Conservation (phyloP, 352 stramenopile genomes). For the Pythium rishiriense region DNA sequence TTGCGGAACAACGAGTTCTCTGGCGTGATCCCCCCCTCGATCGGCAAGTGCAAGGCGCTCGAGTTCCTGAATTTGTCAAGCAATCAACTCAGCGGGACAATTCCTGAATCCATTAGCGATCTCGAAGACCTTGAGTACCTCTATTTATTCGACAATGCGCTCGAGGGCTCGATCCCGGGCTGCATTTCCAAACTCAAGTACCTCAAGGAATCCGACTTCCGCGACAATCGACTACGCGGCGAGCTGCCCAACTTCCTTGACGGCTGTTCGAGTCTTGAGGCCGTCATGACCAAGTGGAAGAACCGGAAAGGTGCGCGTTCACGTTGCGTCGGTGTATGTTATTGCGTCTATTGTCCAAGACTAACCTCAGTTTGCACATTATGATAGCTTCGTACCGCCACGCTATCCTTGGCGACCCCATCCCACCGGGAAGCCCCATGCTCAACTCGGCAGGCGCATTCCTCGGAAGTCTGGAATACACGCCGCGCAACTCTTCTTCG, state of each 20-base stretch:
- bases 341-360: neutral
- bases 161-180: conserved; percentile 67
- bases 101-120: conserved; percentile 69
- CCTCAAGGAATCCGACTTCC: conserved; percentile 79
- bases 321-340: neutral
- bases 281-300: conserved; percentile 86
- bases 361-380: neutral
- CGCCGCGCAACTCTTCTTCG: conserved; percentile 54
- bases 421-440: conserved; percentile 32
- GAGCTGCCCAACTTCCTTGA: conserved; percentile 85
- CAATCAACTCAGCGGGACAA: conserved; percentile 72
- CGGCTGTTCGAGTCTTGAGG: conserved; percentile 73
- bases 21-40: conserved; percentile 62
- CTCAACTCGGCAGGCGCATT: conserved; percentile 34
- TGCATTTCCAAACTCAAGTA: conserved; percentile 75
- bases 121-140: conserved; percentile 80
- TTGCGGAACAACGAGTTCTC: conserved; percentile 81
- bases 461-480: conserved; percentile 50
- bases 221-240: conserved; percentile 69
- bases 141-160: conserved; percentile 85
- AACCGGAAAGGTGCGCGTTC: conserved; percentile 57
- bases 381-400: conserved; percentile 61
- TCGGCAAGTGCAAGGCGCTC: conserved; percentile 71
- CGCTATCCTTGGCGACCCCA: conserved; percentile 65
- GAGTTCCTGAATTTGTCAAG: conserved; percentile 87